phyloP scores from a whole-genome alignment of 2,329 filamentous ascomycete genomes.

The Coniella vitis region DNA sequence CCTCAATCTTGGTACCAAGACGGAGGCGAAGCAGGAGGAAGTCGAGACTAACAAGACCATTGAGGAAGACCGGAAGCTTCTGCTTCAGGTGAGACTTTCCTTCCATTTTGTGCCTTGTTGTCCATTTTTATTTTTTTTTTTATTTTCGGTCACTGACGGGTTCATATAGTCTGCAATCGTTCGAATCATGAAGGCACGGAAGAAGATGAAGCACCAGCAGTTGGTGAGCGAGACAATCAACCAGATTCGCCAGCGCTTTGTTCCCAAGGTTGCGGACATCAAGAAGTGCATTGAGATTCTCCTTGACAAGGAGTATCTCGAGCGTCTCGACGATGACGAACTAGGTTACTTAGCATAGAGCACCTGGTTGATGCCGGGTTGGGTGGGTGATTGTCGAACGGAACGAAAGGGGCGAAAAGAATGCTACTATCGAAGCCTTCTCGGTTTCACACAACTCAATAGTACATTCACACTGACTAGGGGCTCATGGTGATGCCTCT shows the following conservation, averaged over 20 bases:
- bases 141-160: conserved; percentile 16
- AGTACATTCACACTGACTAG: too few relatives aligned
- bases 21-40: conserved; percentile 92
- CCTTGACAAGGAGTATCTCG: conserved; percentile 97
- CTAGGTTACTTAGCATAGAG: conserved; percentile 83
- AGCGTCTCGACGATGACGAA: conserved; percentile 90
- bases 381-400: conserved; percentile 5
- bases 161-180: conserved; percentile 81
- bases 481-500: too few relatives aligned
- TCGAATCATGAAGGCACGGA: conserved; percentile 98
- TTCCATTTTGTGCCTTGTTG: conserved; percentile 2
- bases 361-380: not conserved
- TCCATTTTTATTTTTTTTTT: not conserved
- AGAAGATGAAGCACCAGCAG: conserved; percentile 96
- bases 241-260: conserved; percentile 88
- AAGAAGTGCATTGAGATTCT: conserved; percentile 99
- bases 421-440: too few relatives aligned
- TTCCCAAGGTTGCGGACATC: conserved; percentile 89
- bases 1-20: conserved; percentile 88
- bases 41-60: conserved; percentile 99
- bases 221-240: conserved; percentile 93
- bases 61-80: conserved; percentile 92
- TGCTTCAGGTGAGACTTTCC: conserved; percentile 74
- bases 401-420: too few relatives aligned
- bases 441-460: too few relatives aligned